A percentile compares a stretch with the other conserved stretches of the same genome.
Conservation (phyloP, 345 rosid species). For the Arabidopsis arenosa region DNA sequence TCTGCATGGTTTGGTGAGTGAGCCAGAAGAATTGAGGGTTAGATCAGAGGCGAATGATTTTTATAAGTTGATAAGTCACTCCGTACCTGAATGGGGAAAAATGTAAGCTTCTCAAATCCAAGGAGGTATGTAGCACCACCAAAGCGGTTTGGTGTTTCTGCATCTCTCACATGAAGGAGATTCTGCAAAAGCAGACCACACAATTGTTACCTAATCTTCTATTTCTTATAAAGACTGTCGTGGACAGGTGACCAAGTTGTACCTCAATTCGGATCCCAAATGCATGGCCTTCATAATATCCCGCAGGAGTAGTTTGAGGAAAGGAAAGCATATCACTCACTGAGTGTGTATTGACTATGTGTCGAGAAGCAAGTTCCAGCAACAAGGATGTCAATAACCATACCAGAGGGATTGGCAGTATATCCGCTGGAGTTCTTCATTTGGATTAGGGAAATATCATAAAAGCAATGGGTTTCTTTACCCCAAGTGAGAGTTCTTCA, state of each 20-base stretch:
- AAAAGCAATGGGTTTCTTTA: constrained; percentile 37
- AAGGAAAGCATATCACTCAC: constrained; percentile 1
- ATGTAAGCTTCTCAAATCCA: constrained; percentile 89
- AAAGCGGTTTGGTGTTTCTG: constrained; percentile 74
- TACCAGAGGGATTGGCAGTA: too few relatives aligned
- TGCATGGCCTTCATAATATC: constrained; percentile 95
- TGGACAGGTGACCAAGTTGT: constrained; percentile 31
- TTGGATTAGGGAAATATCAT: background rate
- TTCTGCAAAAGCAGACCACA: constrained; percentile 55
- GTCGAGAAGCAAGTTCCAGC: constrained; percentile 26
- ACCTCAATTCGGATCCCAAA: constrained; percentile 99
- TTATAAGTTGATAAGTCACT: constrained; percentile 7
- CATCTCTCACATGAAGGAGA: constrained; percentile 73
- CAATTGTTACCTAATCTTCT: constrained; percentile 15
- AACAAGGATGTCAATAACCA: constrained; percentile 34
- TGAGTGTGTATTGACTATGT: background rate
- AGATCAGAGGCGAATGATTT: background rate
- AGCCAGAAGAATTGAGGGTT: constrained; percentile 9
- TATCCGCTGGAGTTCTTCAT: too few relatives aligned
- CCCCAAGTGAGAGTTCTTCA: constrained; percentile 89
- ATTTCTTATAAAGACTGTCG: background rate
- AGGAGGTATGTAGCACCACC: constrained; percentile 83
- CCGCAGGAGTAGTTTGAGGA: constrained; percentile 48
- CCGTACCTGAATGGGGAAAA: constrained; percentile 85
- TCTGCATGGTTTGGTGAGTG: constrained; percentile 49